Evolutionary conservation across 371 early-diverging fungal genomes (phyloP).

Genomic region (Zopfochytrium polystomum): DNA sequence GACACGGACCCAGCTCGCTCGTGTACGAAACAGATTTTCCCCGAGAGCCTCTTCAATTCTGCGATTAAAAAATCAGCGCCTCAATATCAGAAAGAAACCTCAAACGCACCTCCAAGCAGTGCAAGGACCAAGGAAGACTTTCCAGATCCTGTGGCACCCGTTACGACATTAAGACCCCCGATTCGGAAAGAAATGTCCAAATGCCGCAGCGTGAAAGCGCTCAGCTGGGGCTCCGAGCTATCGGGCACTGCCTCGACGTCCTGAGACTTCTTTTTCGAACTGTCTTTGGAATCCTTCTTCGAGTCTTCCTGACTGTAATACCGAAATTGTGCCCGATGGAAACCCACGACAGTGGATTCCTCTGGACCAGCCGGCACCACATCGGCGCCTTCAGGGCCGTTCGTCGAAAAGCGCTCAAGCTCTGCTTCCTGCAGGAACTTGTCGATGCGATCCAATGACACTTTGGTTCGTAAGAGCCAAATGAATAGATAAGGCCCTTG

Average conservation of each 20-base stretch:
- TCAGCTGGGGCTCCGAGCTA: too few species aligned
- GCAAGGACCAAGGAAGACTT: slow-evolving; percentile 66
- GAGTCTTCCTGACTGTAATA: slow-evolving; percentile 20
- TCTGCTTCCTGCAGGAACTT: slow-evolving; percentile 42
- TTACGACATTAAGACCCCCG: slow-evolving; percentile 60
- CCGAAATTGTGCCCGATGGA: slow-evolving; percentile 13
- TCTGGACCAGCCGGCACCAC: too few species aligned
- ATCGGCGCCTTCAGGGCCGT: too few species aligned
- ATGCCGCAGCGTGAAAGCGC: slow-evolving; percentile 17
- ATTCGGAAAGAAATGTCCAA: slow-evolving; percentile 51
- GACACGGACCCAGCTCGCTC: slow-evolving; percentile 30
- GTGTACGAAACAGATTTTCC: slow-evolving; percentile 28
- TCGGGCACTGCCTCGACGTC: too few species aligned
- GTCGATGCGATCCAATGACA: slow-evolving; percentile 42
- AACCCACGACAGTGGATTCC: too few species aligned
- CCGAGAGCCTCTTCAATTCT: slow-evolving; percentile 30
- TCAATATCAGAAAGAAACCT: too few species aligned
- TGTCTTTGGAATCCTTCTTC: slow-evolving; percentile 1
- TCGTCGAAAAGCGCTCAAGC: slow-evolving; percentile 39
- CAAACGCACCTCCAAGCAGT: slow-evolving; percentile 55
- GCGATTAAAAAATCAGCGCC: slow-evolving; percentile 4
- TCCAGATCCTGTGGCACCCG: slow-evolving; percentile 67
- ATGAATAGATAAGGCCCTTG: not conserved
- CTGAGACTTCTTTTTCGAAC: not conserved
- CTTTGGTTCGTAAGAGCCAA: slow-evolving; percentile 28